Conservation (phyloP, 1,139 yeast genomes). For the Saccharomyces hybrid region DNA sequence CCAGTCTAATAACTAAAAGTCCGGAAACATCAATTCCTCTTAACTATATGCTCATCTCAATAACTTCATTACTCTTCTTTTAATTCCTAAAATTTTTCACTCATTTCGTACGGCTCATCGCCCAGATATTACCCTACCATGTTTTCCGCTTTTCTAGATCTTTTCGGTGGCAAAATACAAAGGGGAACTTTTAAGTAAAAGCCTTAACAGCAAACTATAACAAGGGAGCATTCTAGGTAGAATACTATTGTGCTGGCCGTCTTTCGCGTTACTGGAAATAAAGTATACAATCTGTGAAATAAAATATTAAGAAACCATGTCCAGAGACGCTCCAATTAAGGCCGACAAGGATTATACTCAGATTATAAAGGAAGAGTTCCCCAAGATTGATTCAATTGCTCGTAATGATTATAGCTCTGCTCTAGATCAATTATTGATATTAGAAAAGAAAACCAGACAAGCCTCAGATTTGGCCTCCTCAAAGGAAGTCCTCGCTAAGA, state of each 20-base stretch:
- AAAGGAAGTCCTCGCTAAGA: slow-evolving; percentile 64
- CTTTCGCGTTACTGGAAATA: neutral
- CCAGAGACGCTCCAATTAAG: slow-evolving; percentile 87
- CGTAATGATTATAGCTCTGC: slow-evolving; percentile 60
- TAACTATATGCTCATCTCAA: neutral
- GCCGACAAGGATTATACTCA: slow-evolving; percentile 91
- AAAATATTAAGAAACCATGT: slow-evolving; percentile 38
- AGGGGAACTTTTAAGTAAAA: neutral
- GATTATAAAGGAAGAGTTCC: slow-evolving; percentile 76
- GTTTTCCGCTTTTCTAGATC: neutral
- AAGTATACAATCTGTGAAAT: neutral
- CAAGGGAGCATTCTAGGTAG: neutral
- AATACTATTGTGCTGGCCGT: neutral
- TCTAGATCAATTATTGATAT: slow-evolving; percentile 63
- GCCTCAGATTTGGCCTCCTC: slow-evolving; percentile 91
- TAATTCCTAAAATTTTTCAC: neutral
- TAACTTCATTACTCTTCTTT: neutral
- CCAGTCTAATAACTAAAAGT: neutral
- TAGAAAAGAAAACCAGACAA: slow-evolving; percentile 94
- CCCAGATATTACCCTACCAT: slow-evolving; percentile 2
- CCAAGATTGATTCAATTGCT: slow-evolving; percentile 60
- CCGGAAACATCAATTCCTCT: neutral
- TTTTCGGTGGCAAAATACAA: slow-evolving; percentile 2
- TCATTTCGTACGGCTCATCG: slow-evolving; percentile 11
- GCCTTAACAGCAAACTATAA: neutral